phyloP scores from a whole-genome alignment of 2,329 filamentous ascomycete species.

The Diaporthe sp. region DNA sequence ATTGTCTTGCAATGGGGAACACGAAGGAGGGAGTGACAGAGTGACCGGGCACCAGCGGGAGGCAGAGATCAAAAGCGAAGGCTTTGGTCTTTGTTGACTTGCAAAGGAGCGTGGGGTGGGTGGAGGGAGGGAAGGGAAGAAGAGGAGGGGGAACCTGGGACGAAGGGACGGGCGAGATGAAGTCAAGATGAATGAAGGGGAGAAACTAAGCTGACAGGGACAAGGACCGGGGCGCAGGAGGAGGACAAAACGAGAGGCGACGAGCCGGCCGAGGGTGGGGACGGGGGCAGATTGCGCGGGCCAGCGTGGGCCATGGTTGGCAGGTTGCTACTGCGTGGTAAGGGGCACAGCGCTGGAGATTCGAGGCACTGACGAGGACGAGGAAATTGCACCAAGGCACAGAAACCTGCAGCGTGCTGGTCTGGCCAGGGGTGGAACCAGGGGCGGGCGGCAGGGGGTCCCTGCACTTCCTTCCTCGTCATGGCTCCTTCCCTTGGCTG shows the following conservation, averaged over 20 bases:
- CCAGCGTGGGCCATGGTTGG: conserved; percentile 1
- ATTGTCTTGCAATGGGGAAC: conserved; percentile 27
- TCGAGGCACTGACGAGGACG: neutral
- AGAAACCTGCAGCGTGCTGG: conserved; percentile 9
- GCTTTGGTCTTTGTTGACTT: conserved; percentile 15
- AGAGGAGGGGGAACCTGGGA: conserved; percentile 2
- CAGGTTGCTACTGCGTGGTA: neutral
- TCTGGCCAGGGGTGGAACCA: neutral
- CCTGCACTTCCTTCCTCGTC: neutral
- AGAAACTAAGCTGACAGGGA: neutral
- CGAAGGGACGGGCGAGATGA: conserved; percentile 30
- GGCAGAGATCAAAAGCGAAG: conserved; percentile 33
- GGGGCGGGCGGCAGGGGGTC: neutral
- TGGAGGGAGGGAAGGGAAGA: neutral
- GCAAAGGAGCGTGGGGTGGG: conserved; percentile 34
- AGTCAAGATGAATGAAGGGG: conserved; percentile 28
- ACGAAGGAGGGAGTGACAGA: conserved; percentile 25
- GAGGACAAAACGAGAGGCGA: conserved; percentile 13
- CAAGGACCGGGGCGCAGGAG: conserved; percentile 10
- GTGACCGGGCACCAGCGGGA: conserved; percentile 33
- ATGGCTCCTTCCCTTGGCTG: no score
- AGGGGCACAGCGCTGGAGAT: neutral
- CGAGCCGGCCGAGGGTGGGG: conserved; percentile 8
- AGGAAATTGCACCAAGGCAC: conserved; percentile 29
- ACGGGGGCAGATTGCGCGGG: conserved; percentile 14